A percentile compares a stretch with the other conserved stretches of the same genome.
phyloP scores from a whole-genome alignment of 1,284 basidiomycete genomes.

The Ganoderma lucidum region DNA sequence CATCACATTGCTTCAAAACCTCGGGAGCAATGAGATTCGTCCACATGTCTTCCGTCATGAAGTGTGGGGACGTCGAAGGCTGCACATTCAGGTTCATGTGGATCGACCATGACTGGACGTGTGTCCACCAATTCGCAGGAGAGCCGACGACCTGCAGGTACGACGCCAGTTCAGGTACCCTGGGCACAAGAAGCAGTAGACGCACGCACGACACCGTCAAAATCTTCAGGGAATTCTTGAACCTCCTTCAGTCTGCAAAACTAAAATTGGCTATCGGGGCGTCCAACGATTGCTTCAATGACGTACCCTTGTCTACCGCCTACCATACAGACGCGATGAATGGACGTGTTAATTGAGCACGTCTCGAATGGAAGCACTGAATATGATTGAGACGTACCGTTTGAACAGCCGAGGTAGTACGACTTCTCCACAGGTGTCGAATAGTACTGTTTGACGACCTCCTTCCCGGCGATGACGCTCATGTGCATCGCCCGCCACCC shows the following conservation, averaged over 20 bases:
- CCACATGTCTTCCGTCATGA: slow-evolving; percentile 37
- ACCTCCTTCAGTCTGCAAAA: slow-evolving; percentile 36
- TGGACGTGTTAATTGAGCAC: neutral
- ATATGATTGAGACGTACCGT: slow-evolving; percentile 29
- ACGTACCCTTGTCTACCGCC: slow-evolving; percentile 40
- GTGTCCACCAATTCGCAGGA: slow-evolving; percentile 38
- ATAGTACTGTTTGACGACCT: slow-evolving; percentile 39
- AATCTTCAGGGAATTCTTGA: slow-evolving; percentile 41
- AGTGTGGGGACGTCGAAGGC: slow-evolving; percentile 32
- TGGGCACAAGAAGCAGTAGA: neutral
- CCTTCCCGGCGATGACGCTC: slow-evolving; percentile 38
- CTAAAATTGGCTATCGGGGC: neutral
- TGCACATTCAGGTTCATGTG: slow-evolving; percentile 35
- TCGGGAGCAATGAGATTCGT: slow-evolving; percentile 37
- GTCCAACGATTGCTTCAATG: neutral
- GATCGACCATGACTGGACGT: slow-evolving; percentile 36
- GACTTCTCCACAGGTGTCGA: slow-evolving; percentile 33
- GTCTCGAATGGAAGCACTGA: neutral
- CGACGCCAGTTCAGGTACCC: neutral
- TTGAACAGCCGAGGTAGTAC: slow-evolving; percentile 44
- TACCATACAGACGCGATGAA: slow-evolving; percentile 8
- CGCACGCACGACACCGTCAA: slow-evolving; percentile 39
- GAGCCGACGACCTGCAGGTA: slow-evolving; percentile 37
- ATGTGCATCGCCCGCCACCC: slow-evolving; percentile 41
- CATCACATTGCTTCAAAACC: slow-evolving; percentile 42